Evolutionary conservation across 768 basidiomycete genomes (phyloP), one percentile per base, ranked within the genome.

Genomic region (Clathrus columnatus): DNA sequence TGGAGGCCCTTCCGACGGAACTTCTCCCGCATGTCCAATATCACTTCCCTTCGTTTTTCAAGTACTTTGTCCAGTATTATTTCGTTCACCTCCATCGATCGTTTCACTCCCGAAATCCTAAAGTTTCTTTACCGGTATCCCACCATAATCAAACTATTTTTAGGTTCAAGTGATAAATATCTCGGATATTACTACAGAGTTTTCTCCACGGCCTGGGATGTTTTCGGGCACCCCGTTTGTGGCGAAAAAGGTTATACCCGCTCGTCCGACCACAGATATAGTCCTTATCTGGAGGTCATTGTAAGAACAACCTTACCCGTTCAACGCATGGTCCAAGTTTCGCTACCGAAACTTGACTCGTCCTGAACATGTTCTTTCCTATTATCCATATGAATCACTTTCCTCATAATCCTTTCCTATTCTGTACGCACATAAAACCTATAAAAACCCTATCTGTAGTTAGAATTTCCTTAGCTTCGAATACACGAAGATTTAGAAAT

Each of bases 161-260:
- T 51, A 14, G 30, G 26, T 36, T 24, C 14, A n/a, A 23, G 18
- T 7, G n/a, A n/a, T n/a, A n/a, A 10, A 5, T 7, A 21, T 28
- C 10, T n/a, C 71, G 56, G 61, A 71, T 29, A 62, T 82, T 26
- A 67, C 72, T 6, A 62, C 72, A n/a, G 54, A 62, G 54, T 74
- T 76, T 51, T 69, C 84, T 18, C 78, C 79, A 4, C 59, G 59
- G 47, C 73, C 85, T 20, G 61, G 71, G 14, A 73, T 74, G 50
- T 84, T 84, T 73, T 79, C 81, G 54, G 83, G 83, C 56, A 73
- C 76, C 29, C 75, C 81, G 54, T 72, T 73, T 63, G 72, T 78
- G n/a, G 82, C 82, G 1, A 81, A 81, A 47, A 67, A 71, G 16
- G 62, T 85, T 47, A 75, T 84, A 51, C 84, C 83, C 4, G 81